These are phyloP conservation scores for Spathaspora girioi DNA, from an alignment of 805 yeast genomes.

Conservation along the genomic window DNA sequence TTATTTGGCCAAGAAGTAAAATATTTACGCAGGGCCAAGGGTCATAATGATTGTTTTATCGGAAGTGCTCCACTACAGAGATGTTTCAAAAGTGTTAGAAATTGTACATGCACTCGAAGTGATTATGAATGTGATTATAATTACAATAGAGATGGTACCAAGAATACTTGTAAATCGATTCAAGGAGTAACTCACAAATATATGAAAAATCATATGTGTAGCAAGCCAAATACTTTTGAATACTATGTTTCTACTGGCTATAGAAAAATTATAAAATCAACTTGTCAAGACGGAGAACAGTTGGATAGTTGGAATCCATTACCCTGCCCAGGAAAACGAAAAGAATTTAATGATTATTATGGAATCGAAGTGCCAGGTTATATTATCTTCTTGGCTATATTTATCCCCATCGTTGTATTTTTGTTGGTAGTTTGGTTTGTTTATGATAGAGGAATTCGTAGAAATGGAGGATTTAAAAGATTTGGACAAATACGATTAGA, in stretches of 20 bases:
- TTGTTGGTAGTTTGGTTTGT: constrained; percentile 58
- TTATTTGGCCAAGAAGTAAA: constrained; percentile 41
- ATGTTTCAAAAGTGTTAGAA: constrained; percentile 53
- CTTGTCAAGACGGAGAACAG: constrained; percentile 77
- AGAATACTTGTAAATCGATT: constrained; percentile 72
- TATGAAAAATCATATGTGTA: constrained; percentile 55
- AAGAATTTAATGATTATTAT: constrained; percentile 54
- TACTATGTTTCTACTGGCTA: constrained; percentile 91
- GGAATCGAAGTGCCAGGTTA: constrained; percentile 64
- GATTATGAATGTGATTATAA: constrained; percentile 96
- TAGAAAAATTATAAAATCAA: constrained; percentile 76
- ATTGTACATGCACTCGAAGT: constrained; percentile 79
- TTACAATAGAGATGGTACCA: constrained; percentile 62
- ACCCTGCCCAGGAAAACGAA: constrained; percentile 87
- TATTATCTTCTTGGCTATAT: constrained; percentile 59
- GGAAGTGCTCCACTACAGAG: constrained; percentile 55
- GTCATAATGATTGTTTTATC: constrained; percentile 63
- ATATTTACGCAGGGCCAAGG: constrained; percentile 39
- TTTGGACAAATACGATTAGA: constrained; percentile 88
- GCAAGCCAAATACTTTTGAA: constrained; percentile 52
- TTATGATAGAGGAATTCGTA: constrained; percentile 74
- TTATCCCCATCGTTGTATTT: constrained; percentile 76
- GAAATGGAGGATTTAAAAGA: constrained; percentile 71
- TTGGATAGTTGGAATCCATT: constrained; percentile 61
- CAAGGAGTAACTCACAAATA: constrained; percentile 68